phyloP scores from a whole-genome alignment of 441 rosid species.

The Mallotus repandus region DNA sequence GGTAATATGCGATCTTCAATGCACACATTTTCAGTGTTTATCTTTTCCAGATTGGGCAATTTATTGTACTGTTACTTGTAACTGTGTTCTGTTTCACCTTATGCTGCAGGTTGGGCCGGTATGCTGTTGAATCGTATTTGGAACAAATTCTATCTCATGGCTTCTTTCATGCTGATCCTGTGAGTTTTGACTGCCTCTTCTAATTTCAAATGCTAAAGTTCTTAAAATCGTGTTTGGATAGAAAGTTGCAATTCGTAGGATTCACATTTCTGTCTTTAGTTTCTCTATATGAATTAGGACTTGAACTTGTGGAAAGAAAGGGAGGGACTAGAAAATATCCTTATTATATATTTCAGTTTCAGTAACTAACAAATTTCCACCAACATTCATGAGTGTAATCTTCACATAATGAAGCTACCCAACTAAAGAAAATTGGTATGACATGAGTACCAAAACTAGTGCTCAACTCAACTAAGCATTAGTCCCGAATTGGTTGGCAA shows the following conservation, averaged over 20 bases:
- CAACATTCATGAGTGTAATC: background rate
- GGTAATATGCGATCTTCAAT: slow-evolving; percentile 37
- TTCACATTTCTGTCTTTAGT: background rate
- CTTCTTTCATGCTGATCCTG: slow-evolving; percentile 98
- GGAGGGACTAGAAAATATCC: background rate
- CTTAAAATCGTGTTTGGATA: slow-evolving; percentile 8
- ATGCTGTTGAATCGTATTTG: slow-evolving; percentile 98
- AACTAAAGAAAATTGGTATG: background rate
- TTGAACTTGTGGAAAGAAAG: background rate
- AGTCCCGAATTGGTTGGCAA: background rate
- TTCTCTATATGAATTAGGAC: background rate
- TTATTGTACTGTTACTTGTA: slow-evolving; percentile 20
- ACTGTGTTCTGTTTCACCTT: slow-evolving; percentile 8
- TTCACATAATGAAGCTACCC: background rate
- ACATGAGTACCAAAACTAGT: background rate
- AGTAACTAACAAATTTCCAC: background rate
- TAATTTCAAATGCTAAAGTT: slow-evolving; percentile 16
- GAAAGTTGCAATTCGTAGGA: background rate
- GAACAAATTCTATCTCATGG: slow-evolving; percentile 98
- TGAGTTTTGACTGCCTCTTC: slow-evolving; percentile 33
- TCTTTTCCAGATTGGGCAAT: slow-evolving; percentile 16
- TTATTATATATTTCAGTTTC: background rate
- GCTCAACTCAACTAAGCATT: background rate
- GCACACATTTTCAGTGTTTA: slow-evolving; percentile 3
- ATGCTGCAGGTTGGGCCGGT: slow-evolving; percentile 75